Base-by-base conservation (phyloP, 805 yeast genomes). In the Wickerhamiella australiensis region DNA sequence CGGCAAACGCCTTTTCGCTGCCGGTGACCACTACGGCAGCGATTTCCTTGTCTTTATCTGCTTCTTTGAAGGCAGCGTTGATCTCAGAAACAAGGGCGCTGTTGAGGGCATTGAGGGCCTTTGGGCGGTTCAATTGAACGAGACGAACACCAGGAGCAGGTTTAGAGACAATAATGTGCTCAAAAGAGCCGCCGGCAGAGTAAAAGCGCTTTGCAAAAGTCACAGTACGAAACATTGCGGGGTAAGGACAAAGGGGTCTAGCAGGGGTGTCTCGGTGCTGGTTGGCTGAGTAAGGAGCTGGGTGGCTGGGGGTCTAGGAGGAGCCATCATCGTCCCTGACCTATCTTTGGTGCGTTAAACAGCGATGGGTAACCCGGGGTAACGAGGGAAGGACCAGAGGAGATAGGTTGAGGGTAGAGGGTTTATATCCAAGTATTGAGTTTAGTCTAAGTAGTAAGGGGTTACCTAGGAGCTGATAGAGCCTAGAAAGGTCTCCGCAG, bases 11-110 rank as follows among this genome's bases (percentile, higher is more conserved):
- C 52, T 59, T 61, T 50, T 66, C 66, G 37, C 60, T 59, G 1
- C 78, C 78, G 11, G 77, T 72, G 29, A 74, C 50, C 12, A 74
- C 74, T 37, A 71, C 70, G 5, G 77, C 75, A 2, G 75, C 75
- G 52, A 69, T 59, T 26, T 58, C 57, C 20, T 55, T 53, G 52
- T 66, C 75, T 18, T 58, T 49, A 36, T 69, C 70, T 4, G 70
- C 70, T 18, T 58, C 61, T 22, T 21, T 42, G 43, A 70, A 56
- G 9, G 71, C 73, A 18, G 57, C 59, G 58, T 66, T 63, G 33
- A 70, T 59, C 52, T 70, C 75, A 20, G 42, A 36, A 53, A 70
- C 62, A 29, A 70, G 53, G 2, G 65, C 64, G 17, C 61, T 59
- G 59, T 61, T 64, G 49, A 70, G 59, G 15, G 75, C 72, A 52